Evolutionary conservation across 208 protist species (phyloP), one percentile per base, ranked within the genome.

Genomic region (Plasmodiophora brassicae): DNA sequence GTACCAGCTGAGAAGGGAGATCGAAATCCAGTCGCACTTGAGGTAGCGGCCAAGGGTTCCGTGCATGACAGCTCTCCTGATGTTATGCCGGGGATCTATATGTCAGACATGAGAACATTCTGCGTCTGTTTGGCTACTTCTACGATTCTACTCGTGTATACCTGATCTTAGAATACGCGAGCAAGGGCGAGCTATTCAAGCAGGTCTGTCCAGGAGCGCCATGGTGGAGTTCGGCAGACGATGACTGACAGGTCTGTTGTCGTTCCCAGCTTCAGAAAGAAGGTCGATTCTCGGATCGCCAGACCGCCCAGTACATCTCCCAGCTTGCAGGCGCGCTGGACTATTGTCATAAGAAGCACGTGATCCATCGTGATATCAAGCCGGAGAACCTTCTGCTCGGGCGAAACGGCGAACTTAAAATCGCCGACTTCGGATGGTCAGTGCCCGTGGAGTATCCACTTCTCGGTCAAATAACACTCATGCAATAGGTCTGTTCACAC

Each of bases 381-480:
- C 94, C 94, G 14, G 93, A 96, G 38, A 96, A 96, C 84, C 86
- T 96, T 0, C 91, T 96, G 0, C 78, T 96, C 25, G 92, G 90
- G 38, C 20, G 87, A 0, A 91, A 93, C 65, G 91, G 90, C 10
- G 86, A 98, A 89, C 94, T 99, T 65, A 99, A 99, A 90, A 96
- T 99, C 25, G 97, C 97, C 1, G 98, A 99, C 92, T 99, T 99
- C 94, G 98, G 98, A 28, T 99, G 98, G 97, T 97, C 95, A 35
- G 65, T 38, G 14, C 65, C 41, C 10, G n/a, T 78, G 10, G n/a
- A n/a, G 65, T 32, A 32, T 78, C n/a, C 41, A 38, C 14, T 32
- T n/a, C 14, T 5, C 10, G 14, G n/a, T 5, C 41, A 36, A 5
- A 5, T 32, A 44, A 32, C 20, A 32, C 20, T 38, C n/a, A 78